Evolutionary conservation across 257 asterid genomes (phyloP).

Genomic region (Scutellaria galericulata): DNA sequence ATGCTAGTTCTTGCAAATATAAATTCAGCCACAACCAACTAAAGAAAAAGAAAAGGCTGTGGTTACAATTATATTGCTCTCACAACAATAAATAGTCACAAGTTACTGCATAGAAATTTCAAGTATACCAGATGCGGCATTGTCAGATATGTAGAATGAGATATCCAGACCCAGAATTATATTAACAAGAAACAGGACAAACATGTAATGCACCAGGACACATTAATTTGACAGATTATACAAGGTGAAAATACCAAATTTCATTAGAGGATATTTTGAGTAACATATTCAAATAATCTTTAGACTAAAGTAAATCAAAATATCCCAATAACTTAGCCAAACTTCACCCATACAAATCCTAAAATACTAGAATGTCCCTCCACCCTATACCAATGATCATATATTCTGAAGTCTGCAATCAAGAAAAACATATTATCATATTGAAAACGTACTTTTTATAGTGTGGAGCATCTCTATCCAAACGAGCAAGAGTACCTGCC

Average conservation of each 20-base stretch:
- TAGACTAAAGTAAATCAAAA: not conserved
- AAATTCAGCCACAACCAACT: conserved; percentile 14
- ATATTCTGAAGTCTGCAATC: conserved; percentile 26
- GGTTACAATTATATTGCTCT: not conserved
- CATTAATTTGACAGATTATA: not conserved
- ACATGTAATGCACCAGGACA: conserved; percentile 11
- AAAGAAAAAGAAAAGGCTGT: not conserved
- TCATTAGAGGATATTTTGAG: not conserved
- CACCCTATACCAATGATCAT: conserved; percentile 27
- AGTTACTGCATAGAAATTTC: conserved; percentile 11
- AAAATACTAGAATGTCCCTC: conserved; percentile 24
- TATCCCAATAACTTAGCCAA: conserved; percentile 12
- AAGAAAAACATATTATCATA: conserved; percentile 20
- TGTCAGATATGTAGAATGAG: not conserved
- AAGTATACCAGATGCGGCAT: not conserved
- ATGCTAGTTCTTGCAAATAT: conserved; percentile 18
- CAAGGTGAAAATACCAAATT: not conserved
- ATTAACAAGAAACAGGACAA: conserved; percentile 5
- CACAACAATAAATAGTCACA: conserved; percentile 1
- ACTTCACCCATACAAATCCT: conserved; percentile 8
- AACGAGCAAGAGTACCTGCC: conserved; percentile 98
- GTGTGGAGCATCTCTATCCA: conserved; percentile 98
- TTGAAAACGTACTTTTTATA: conserved; percentile 75
- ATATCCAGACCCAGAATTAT: conserved; percentile 25
- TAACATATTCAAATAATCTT: conserved; percentile 14